Evolutionary conservation across 1,139 yeast species (phyloP).

Genomic region (Yamadazyma membranifaciens): DNA sequence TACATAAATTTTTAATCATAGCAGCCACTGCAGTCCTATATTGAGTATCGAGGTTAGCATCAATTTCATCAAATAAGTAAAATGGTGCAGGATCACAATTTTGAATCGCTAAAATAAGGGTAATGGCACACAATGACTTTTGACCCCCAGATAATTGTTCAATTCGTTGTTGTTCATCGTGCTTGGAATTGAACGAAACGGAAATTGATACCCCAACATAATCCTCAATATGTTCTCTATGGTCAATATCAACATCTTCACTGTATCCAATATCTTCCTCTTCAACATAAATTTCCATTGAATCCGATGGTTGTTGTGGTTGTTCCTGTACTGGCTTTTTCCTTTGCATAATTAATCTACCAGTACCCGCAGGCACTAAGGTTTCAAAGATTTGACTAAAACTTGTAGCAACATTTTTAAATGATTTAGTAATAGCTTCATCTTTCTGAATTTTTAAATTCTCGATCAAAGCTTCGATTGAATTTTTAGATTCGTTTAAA

Average conservation of each 20-base stretch:
- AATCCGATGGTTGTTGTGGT: conserved; percentile 7
- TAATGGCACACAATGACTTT: conserved; percentile 90
- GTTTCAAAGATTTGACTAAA: conserved; percentile 74
- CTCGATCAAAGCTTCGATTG: conserved; percentile 72
- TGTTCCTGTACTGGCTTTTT: conserved; percentile 21
- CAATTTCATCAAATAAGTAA: conserved; percentile 92
- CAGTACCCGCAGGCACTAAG: conserved; percentile 83
- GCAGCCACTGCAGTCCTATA: conserved; percentile 87
- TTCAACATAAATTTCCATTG: conserved; percentile 18
- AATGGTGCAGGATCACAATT: conserved; percentile 97
- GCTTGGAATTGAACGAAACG: conserved; percentile 86
- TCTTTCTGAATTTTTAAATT: conserved; percentile 77
- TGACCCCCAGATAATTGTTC: conserved; percentile 97
- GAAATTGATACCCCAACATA: conserved; percentile 83
- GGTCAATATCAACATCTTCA: conserved; percentile 15
- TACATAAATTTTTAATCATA: conserved; percentile 64
- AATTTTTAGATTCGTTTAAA: conserved; percentile 63
- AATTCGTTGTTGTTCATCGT: conserved; percentile 82
- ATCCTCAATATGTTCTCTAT: conserved; percentile 45
- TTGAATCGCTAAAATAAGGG: conserved; percentile 90
- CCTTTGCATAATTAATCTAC: conserved; percentile 66
- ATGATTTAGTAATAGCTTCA: conserved; percentile 77
- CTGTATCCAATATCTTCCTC: conserved; percentile 19
- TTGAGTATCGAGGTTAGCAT: conserved; percentile 92
- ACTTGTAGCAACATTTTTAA: conserved; percentile 70